phyloP scores from a whole-genome alignment of 2,329 filamentous ascomycete genomes.

The Chaetothyriales sp. region DNA sequence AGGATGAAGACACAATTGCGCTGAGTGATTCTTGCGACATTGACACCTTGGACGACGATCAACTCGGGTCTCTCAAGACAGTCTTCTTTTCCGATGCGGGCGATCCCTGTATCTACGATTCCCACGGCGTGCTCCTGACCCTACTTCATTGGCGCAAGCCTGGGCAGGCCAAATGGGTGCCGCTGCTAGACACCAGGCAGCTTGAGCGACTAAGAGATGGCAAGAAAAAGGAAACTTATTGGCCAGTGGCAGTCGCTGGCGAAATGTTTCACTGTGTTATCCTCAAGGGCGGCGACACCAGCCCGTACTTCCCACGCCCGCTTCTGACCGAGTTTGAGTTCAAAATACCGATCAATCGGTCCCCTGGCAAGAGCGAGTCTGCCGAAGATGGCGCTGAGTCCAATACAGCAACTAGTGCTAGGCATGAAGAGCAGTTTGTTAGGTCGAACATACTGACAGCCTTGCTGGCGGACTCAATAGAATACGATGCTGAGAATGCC shows the following conservation, averaged over 20 bases:
- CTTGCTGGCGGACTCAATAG: constrained; percentile 60
- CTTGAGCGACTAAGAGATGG: constrained; percentile 70
- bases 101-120: constrained; percentile 95
- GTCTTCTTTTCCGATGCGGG: constrained; percentile 87
- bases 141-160: constrained; percentile 80
- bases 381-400: constrained; percentile 20
- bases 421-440: constrained; percentile 68
- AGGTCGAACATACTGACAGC: constrained; percentile 56
- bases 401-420: constrained; percentile 35
- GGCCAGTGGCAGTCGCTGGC: constrained; percentile 83
- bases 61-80: constrained; percentile 56
- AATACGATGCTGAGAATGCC: constrained; percentile 42
- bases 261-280: constrained; percentile 97
- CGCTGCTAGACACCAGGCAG: constrained; percentile 74
- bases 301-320: constrained; percentile 83
- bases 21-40: constrained; percentile 35
- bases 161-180: constrained; percentile 78
- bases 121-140: constrained; percentile 72
- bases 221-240: constrained; percentile 79
- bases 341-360: constrained; percentile 58
- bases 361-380: constrained; percentile 17
- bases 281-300: constrained; percentile 82
- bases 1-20: constrained; percentile 83
- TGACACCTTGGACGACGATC: constrained; percentile 18
- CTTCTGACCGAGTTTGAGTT: constrained; percentile 90